Evolutionary conservation across 371 early-diverging fungal genomes (phyloP).

Genomic region (Chytridium lagenaria): DNA sequence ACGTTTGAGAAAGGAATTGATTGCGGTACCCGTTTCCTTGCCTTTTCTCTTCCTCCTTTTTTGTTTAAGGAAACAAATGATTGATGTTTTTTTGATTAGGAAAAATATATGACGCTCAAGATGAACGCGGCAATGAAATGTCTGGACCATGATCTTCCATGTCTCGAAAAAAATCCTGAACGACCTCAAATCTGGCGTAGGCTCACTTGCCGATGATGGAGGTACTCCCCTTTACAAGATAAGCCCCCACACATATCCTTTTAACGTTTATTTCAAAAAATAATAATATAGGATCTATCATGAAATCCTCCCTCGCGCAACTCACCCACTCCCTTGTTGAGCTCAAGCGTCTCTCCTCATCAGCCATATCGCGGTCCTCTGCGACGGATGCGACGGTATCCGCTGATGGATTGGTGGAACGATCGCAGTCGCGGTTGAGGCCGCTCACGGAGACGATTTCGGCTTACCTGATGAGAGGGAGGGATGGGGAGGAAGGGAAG

Average conservation of each 20-base stretch:
- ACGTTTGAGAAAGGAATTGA: background rate
- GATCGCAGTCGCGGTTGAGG: background rate
- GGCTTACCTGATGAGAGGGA: background rate
- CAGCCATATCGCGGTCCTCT: background rate
- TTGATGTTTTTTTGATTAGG: background rate
- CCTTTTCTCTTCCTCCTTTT: background rate
- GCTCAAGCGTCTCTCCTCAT: background rate
- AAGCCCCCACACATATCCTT: background rate
- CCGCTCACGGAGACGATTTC: slow-evolving; percentile 5
- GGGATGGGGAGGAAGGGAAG: background rate
- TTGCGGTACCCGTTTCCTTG: background rate
- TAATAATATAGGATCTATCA: background rate
- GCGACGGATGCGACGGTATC: background rate
- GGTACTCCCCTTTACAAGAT: background rate
- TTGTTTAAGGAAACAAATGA: too few relatives aligned
- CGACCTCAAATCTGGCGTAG: background rate
- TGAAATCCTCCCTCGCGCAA: slow-evolving; percentile 1
- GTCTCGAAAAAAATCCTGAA: slow-evolving; percentile 8
- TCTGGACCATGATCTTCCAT: slow-evolving; percentile 1
- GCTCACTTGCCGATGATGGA: background rate
- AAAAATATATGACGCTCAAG: background rate
- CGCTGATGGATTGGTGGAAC: background rate
- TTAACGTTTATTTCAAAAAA: background rate
- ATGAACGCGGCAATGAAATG: background rate
- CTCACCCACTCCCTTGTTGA: background rate